Evolutionary conservation across 306 rosid species (phyloP).

Genomic region (Casuarina equisetifolia): DNA sequence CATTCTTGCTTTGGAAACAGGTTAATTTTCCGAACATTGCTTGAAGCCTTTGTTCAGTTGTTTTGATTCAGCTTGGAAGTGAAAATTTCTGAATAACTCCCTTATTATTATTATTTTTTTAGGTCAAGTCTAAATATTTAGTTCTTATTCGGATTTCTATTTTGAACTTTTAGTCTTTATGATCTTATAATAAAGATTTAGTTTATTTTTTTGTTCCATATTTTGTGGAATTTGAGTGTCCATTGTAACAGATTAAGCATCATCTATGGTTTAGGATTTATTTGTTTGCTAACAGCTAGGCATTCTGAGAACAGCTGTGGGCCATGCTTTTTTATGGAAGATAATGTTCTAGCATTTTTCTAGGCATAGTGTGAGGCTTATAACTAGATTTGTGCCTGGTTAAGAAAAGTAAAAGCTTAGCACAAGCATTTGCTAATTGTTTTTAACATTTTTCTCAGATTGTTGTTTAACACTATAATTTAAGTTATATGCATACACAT

Average conservation of each 20-base stretch:
- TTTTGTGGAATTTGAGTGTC: not conserved
- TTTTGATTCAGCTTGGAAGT: constrained; percentile 21
- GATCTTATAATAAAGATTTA: not conserved
- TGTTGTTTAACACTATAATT: not conserved
- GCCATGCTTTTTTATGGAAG: not conserved
- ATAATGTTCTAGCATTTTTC: not conserved
- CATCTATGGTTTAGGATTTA: not conserved
- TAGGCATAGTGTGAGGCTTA: not conserved
- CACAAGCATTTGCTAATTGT: not conserved
- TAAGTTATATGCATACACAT: not conserved
- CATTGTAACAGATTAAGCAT: not conserved
- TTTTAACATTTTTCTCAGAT: constrained; percentile 11
- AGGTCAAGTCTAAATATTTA: not conserved
- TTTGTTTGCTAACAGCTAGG: not conserved
- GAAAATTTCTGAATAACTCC: constrained; percentile 6
- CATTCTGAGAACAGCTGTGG: not conserved
- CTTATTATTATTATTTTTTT: constrained; percentile 13
- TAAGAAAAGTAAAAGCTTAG: not conserved
- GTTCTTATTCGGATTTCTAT: not conserved
- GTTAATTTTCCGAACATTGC: constrained; percentile 33
- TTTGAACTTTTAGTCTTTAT: not conserved
- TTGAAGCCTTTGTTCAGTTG: constrained; percentile 5
- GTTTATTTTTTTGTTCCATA: not conserved
- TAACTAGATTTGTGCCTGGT: not conserved
- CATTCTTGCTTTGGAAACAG: constrained; percentile 98